Percentiles rank a stretch among this genome's conserved stretches.
Conservation (phyloP, 2,329 filamentous ascomycete genomes). For the Harringtonia aguacate region DNA sequence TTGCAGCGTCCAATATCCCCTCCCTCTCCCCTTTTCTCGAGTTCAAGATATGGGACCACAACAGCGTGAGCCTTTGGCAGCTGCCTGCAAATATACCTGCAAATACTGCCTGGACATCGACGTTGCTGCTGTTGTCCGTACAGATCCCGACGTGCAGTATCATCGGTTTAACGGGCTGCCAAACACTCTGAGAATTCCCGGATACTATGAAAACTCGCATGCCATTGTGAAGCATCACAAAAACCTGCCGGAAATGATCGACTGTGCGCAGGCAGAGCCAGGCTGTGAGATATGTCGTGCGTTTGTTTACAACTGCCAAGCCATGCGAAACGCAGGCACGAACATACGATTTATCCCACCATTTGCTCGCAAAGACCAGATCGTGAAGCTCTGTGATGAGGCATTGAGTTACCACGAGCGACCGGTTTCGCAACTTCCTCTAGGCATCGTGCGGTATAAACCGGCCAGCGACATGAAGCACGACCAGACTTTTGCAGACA, state of each 20-base stretch:
- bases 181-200: neutral
- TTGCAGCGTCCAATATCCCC: too few relatives aligned
- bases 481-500: neutral
- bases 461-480: neutral
- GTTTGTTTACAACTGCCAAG: neutral
- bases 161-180: neutral
- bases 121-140: neutral
- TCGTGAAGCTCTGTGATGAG: neutral
- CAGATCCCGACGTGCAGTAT: neutral
- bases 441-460: neutral
- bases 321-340: too few relatives aligned
- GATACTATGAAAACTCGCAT: neutral
- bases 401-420: neutral
- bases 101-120: neutral
- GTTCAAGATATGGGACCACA: too few relatives aligned
- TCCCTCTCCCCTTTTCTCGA: too few relatives aligned
- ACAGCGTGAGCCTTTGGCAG: too few relatives aligned
- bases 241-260: neutral
- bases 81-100: too few relatives aligned
- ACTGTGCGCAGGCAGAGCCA: neutral
- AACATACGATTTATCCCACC: neutral
- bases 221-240: neutral
- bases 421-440: neutral
- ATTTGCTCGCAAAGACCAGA: neutral
- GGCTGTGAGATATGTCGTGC: neutral